Conservation (phyloP, 2,329 filamentous ascomycete species). For the Macrophomina tecta region DNA sequence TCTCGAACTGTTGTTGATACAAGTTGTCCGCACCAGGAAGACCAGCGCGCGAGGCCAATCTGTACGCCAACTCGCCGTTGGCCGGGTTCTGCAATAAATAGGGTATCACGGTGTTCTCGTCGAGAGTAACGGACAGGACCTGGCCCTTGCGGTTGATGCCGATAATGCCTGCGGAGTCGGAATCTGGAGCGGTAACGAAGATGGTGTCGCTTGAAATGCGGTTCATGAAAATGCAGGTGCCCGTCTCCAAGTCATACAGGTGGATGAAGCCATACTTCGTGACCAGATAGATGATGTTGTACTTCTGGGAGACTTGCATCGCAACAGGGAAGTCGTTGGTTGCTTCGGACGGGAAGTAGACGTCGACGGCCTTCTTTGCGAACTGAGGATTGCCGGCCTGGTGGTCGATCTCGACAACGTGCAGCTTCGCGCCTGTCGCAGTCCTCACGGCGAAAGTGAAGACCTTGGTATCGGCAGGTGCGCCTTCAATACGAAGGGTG, state of each 20-base stretch:
- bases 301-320: conserved; percentile 95
- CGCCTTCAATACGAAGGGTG: conserved; percentile 85
- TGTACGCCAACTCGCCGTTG: conserved; percentile 91
- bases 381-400: conserved; percentile 87
- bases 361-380: conserved; percentile 94
- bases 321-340: conserved; percentile 97
- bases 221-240: conserved; percentile 98
- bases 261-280: conserved; percentile 99
- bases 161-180: conserved; percentile 83
- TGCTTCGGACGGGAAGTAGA: conserved; percentile 96
- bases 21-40: conserved; percentile 93
- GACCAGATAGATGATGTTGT: conserved; percentile 94
- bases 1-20: conserved; percentile 91
- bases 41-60: conserved; percentile 91
- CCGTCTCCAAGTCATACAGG: conserved; percentile 95
- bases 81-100: conserved; percentile 97
- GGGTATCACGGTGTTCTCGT: conserved; percentile 88
- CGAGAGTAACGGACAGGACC: conserved; percentile 90
- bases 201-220: conserved; percentile 99
- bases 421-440: conserved; percentile 88
- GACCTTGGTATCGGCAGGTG: conserved; percentile 87
- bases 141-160: conserved; percentile 98
- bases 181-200: conserved; percentile 88
- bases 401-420: conserved; percentile 97
- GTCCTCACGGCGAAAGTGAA: conserved; percentile 96